Evolutionary conservation across 202 grass and related monocot genomes (phyloP).

Genomic region (Panicum virgatum): DNA sequence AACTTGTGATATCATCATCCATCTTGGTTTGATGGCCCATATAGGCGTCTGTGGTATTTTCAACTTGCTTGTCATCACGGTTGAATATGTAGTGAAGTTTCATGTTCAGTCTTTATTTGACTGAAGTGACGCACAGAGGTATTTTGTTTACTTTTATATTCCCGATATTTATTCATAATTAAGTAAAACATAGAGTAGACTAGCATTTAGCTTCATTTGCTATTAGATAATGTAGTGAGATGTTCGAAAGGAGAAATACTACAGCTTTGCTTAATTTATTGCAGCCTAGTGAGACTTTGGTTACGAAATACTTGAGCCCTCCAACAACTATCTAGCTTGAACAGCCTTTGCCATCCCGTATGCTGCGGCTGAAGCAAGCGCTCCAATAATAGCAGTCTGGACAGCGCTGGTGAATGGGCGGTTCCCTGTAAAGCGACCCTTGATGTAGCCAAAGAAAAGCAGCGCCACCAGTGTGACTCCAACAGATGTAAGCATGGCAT

Average conservation of each 20-base stretch:
- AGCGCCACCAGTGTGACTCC: conserved; percentile 64
- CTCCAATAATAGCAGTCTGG: conserved; percentile 78
- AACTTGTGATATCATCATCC: neutral
- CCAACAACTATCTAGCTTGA: conserved; percentile 46
- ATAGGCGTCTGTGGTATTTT: neutral
- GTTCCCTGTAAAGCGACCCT: conserved; percentile 72
- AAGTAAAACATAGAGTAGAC: neutral
- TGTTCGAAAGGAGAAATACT: neutral
- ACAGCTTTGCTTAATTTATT: conserved; percentile 28
- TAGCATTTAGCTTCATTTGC: conserved; percentile 10
- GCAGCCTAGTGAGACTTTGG: conserved; percentile 6
- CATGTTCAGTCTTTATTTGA: conserved; percentile 6
- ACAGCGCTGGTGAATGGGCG: conserved; percentile 65
- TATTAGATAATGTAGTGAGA: conserved; percentile 21
- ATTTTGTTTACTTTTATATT: neutral
- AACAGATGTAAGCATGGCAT: conserved; percentile 72
- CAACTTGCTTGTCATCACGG: neutral
- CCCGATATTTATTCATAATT: neutral
- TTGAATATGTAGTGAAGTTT: neutral
- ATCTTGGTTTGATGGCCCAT: neutral
- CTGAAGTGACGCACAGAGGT: neutral
- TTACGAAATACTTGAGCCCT: neutral
- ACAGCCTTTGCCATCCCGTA: conserved; percentile 77
- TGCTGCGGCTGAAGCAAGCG: conserved; percentile 72
- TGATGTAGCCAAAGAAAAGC: conserved; percentile 84